Base-by-base conservation (phyloP, 108 stramenopile genomes). In the Cyclotella atomus region DNA sequence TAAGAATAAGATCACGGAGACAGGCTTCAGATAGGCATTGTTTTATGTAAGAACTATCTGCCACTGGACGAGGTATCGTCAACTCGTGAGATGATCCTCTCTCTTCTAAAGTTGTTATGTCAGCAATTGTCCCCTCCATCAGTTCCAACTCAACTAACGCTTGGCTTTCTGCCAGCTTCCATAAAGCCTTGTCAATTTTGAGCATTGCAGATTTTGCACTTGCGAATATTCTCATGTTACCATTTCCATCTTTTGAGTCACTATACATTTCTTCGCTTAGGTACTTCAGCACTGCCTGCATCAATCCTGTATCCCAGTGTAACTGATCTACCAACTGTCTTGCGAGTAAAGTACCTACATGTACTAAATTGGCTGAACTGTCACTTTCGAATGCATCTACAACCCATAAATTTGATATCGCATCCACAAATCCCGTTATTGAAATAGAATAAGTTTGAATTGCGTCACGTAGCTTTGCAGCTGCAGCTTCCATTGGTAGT, bases 111-210 rank as follows among this genome's bases (percentile, higher is more conserved):
- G 10, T 10, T 2, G 2, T 57, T 0, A 30, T 57, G 14, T 57
- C 29, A 57, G 16, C 28, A 57, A 41, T 12, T 9, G 28, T 2
- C 6, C 21, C 38, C 16, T 70, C 59, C 0, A 35, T 43, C 7
- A 28, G 32, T 25, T 49, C 45, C 68, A 68, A 65, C 50, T 81
- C 72, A 65, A 69, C 54, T 35, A 57, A 57, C 3, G 67, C 60
- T 38, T 81, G 71, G 34, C 68, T 33, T 63, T 70, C 62, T 6
- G 74, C 67, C 52, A 70, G 52, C 21, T 74, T 64, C 79, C 79
- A 81, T 9, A 69, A 70, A 6, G 68, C 63, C 29, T 32, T 74
- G 43, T 81, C 72, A 65, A 74, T 73, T 53, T 64, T n/a, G 3
- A 65, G 59, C 79, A 72, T 62, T 25, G 33, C 55, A 21, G 61